Percentiles rank a stretch among this genome's conserved stretches.
Evolutionary conservation across 2,329 filamentous ascomycete genomes (phyloP).

Genomic region (Aspergillus fructus): DNA sequence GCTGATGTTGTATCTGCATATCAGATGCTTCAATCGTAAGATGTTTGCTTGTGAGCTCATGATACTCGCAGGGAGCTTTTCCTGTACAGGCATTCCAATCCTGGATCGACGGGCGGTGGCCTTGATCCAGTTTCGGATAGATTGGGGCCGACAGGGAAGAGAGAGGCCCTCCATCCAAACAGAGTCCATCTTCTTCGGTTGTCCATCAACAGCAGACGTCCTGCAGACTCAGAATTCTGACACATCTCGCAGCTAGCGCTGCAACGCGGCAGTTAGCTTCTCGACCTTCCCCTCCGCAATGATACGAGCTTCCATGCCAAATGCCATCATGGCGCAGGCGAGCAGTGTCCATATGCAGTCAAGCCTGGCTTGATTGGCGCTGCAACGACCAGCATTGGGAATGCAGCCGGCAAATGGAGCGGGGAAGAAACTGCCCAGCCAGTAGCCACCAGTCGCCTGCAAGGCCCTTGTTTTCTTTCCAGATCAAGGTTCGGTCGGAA

Average conservation of each 20-base stretch:
- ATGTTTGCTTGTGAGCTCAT: not conserved
- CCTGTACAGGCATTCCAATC: not conserved
- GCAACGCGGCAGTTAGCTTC: not conserved
- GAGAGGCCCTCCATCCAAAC: not conserved
- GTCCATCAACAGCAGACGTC: not conserved
- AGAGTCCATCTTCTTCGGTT: not conserved
- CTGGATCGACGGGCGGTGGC: slow-evolving; percentile 1
- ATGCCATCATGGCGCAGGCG: slow-evolving; percentile 2
- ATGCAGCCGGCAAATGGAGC: not conserved
- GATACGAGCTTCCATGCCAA: slow-evolving; percentile 1
- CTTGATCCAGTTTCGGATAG: not conserved
- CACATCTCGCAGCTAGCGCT: not conserved
- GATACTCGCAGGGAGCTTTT: not conserved
- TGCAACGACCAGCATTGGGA: not conserved
- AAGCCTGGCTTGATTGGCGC: not conserved
- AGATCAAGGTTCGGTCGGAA: not conserved
- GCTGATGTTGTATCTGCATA: not conserved
- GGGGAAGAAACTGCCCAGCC: not conserved
- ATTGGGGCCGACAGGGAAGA: not conserved
- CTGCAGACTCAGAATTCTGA: not conserved
- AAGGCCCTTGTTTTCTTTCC: not conserved
- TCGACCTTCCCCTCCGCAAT: not conserved
- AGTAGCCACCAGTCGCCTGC: not conserved
- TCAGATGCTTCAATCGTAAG: not conserved
- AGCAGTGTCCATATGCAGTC: not conserved